Conservation (phyloP, 106 monocot species). For the Platanthera guangdongensis region DNA sequence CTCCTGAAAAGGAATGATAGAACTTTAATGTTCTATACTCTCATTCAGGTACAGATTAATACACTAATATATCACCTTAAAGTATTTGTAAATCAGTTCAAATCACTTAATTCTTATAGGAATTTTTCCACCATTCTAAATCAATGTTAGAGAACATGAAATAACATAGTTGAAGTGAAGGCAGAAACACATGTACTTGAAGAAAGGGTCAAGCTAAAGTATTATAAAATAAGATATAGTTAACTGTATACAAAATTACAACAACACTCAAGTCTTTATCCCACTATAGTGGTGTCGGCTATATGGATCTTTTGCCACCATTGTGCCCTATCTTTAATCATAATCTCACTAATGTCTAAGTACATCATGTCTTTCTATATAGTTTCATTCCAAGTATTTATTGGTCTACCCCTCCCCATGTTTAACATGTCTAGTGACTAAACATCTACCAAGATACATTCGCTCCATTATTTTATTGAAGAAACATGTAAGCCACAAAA, state of each 20-base stretch:
- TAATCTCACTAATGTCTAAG: too few relatives aligned
- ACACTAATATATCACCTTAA: not conserved
- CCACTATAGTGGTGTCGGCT: too few relatives aligned
- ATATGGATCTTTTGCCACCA: too few relatives aligned
- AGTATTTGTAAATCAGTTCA: not conserved
- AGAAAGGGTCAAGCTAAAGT: not conserved
- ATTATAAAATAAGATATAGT: not conserved
- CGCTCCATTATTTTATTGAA: too few relatives aligned
- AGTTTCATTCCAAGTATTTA: too few relatives aligned
- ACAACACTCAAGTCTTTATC: too few relatives aligned
- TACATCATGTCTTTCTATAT: too few relatives aligned
- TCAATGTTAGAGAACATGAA: not conserved
- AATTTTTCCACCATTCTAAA: not conserved
- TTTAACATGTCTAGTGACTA: too few relatives aligned
- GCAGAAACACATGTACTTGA: not conserved
- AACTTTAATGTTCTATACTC: slow-evolving; percentile 14
- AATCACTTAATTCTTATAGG: not conserved
- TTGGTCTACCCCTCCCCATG: too few relatives aligned
- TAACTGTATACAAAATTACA: not conserved
- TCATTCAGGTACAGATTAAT: not conserved
- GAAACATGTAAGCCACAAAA: too few relatives aligned
- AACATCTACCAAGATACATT: too few relatives aligned
- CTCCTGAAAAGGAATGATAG: slow-evolving; percentile 54
- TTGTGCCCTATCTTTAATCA: too few relatives aligned
- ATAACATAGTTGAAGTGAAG: not conserved